Base-by-base conservation (phyloP, 1,139 yeast species). In the Lodderomyces pseudojiufengensis region DNA sequence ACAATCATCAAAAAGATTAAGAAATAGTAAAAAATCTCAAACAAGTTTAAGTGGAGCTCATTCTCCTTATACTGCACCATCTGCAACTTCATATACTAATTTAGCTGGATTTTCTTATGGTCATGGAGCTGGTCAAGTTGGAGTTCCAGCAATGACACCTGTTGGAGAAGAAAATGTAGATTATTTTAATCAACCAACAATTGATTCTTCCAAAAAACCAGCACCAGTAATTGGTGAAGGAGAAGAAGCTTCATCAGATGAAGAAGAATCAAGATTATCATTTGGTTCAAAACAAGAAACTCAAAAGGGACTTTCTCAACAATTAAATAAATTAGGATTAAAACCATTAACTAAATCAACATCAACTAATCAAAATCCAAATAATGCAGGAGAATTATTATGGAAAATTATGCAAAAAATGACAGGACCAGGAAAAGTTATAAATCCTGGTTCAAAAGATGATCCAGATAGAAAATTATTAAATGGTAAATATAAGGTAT, bases 341-440 rank as follows among this genome's bases (percentile, higher is more conserved):
- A 68, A 66, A 46, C 74, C 74, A 30, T 65, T 67, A 48, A 51
- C 63, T 13, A 48, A 58, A 31, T 37, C 53, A 18, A 46, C 44
- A 15, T 39, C 51, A 28, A 35, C 31, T 28, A 20, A 15, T 7
- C 25, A 29, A 9, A 30, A 13, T 16, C 21, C 28, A 20, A 41
- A 36, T 10, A 38, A 36, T 24, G 33, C 40, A 11, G 83, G 83
- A 21, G 78, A 76, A 44, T 72, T 67, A 43, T 67, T 92, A 45
- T 92, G 97, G 97, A 76, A 78, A 33, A 78, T 84, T 29, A 92
- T 92, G 98, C 75, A 76, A 47, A 72, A 74, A 45, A 73, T 88
- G 70, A 84, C 95, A 3, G 92, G 95, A 12, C 78, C 83, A 11
- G 97, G 96, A 36, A 73, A 73, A 47, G 86, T 81, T 13, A 84